Evolutionary conservation across 129 eudicot genomes (phyloP), one percentile per base, ranked within the genome.

Genomic region (Helianthus tuberosus): DNA sequence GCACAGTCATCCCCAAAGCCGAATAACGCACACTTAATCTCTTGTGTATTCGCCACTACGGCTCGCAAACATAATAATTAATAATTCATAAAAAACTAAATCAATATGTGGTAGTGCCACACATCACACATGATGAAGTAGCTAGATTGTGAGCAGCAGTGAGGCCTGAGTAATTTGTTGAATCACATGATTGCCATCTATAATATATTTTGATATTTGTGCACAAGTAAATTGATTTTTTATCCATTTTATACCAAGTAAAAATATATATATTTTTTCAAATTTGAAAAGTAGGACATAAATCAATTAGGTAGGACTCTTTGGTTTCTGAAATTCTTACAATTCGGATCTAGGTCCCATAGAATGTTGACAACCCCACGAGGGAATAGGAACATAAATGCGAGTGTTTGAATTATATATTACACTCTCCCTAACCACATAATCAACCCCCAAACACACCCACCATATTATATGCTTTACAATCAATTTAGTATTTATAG

Each of bases 301-400:
- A 49, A 49, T 62, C 17, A 62, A 61, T 32, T 8, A 43, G 14
- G 63, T 17, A 65, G 15, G 5, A 48, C 60, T 70, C 74, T 74
- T 78, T 63, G 75, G 84, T 65, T 58, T 75, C 58, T 41, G 67
- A 16, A 79, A 58, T 47, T 81, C 88, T 66, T 81, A 87, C 86
- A 73, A 84, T 79, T 77, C 89, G 89, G 93, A 85, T 85, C 93
- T 82, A 63, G 66, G 83, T 83, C 79, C 79, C 94, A 83, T 52
- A 60, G 90, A 85, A 83, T 85, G 94, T 82, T 75, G 85, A 85
- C 88, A 88, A 52, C 77, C 66, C 83, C 88, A 85, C 88, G 85
- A 88, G 73, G 77, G 66, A 78, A 41, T 71, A 79, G 51, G 55
- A 66, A 75, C 72, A 81, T 61, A 74, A 70, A 67, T 75, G 72